phyloP scores from a whole-genome alignment of 345 rosid genomes.

The Diplotaxis tenuifolia region DNA sequence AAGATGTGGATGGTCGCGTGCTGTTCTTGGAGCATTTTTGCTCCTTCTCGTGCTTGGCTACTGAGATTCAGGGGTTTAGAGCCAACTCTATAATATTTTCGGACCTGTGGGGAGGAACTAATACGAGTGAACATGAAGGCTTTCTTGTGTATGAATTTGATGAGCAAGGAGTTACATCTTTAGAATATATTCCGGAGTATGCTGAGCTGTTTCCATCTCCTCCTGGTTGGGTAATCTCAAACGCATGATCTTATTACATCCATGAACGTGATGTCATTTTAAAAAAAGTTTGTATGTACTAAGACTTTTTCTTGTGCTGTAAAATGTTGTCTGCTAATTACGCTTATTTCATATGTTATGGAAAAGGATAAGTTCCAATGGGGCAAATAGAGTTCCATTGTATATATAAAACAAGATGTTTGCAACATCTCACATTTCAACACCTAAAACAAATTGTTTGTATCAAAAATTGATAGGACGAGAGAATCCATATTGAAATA shows the following conservation, averaged over 20 bases:
- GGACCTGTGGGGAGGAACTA: neutral
- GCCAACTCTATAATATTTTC: neutral
- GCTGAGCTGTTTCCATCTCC: conserved; percentile 8
- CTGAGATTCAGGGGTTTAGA: conserved; percentile 13
- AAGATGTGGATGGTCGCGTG: conserved; percentile 13
- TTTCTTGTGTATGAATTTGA: conserved; percentile 5
- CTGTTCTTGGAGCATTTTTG: conserved; percentile 16
- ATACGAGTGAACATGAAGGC: neutral
- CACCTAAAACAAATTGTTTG: no score
- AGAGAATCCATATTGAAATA: no score
- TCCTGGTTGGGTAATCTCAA: conserved; percentile 18
- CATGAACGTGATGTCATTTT: neutral
- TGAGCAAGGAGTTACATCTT: neutral
- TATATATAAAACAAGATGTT: no score
- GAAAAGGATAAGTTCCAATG: no score
- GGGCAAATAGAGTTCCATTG: no score
- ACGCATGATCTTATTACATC: neutral
- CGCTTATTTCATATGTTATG: no score
- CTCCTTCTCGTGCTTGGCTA: conserved; percentile 25
- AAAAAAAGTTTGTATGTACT: neutral
- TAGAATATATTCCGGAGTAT: conserved; percentile 9
- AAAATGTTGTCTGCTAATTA: no score
- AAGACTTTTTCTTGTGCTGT: neutral
- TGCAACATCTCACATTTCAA: no score
- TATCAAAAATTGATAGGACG: no score